Percentiles rank a stretch among this genome's conserved stretches.
phyloP scores from a whole-genome alignment of 345 rosid species.

The Dovyalis caffra region DNA sequence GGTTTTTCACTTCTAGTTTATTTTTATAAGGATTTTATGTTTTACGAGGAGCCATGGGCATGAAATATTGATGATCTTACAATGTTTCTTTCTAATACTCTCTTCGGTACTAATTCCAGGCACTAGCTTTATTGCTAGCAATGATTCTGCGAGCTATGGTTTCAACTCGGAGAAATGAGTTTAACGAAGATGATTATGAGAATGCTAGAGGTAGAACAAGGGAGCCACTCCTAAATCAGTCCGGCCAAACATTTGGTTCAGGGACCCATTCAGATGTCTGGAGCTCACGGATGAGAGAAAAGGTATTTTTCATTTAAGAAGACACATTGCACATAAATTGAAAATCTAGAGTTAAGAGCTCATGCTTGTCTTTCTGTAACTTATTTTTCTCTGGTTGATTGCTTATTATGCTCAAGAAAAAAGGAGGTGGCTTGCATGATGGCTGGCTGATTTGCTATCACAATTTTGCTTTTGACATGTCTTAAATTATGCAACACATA shows the following conservation, averaged over 20 bases:
- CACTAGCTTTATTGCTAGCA: conserved; percentile 61
- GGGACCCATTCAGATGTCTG: conserved; percentile 52
- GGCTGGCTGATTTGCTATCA: no score
- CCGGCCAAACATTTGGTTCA: conserved; percentile 56
- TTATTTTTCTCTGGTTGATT: no score
- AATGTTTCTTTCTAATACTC: not conserved
- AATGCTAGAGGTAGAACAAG: conserved; percentile 51
- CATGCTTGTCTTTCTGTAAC: no score
- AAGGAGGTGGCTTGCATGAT: no score
- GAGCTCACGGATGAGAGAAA: conserved; percentile 79
- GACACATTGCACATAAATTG: not conserved
- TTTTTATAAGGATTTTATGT: not conserved
- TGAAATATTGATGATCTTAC: not conserved
- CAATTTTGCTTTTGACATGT: no score
- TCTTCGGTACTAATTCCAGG: conserved; percentile 40
- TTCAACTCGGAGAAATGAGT: conserved; percentile 42
- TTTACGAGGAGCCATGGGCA: not conserved
- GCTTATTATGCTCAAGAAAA: no score
- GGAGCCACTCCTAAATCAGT: conserved; percentile 75
- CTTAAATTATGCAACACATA: no score
- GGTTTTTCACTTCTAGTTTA: not conserved
- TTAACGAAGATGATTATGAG: conserved; percentile 66
- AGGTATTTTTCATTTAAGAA: conserved; percentile 48
- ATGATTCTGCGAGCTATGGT: conserved; percentile 72
- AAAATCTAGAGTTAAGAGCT: not conserved